Base-by-base conservation (phyloP, 768 basidiomycete genomes). In the Leucogyrophana mollusca region DNA sequence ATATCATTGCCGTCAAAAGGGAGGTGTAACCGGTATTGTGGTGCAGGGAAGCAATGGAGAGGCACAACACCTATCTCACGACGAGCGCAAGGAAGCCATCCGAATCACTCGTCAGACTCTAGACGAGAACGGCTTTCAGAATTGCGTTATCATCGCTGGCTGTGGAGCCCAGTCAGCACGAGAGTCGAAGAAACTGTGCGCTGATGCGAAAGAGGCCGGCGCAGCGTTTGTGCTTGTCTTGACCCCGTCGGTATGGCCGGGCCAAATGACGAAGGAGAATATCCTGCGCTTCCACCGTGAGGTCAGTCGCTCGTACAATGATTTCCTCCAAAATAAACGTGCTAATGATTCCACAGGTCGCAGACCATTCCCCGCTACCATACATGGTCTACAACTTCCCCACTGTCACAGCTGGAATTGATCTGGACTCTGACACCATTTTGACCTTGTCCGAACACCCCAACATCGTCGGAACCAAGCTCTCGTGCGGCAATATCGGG, bases 301-400 rank as follows among this genome's bases (percentile, higher is more conserved):
- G 58, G 85, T 81, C 52, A 46, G 69, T 54, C 17, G 25, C 21
- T 18, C 35, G 10, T 35, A n/a, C n/a, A 6, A 32, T 30, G 2
- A 10, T 13, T 14, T 8, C 22, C 25, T 39, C n/a, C 4, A 32
- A 8, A n/a, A 2, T 17, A 17, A 37, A 39, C 9, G 9, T 9
- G 7, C 30, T 27, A 25, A 44, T 9, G 17, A 16, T 53, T 50
- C 64, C 60, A 9, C 53, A 87, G 78, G 87, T 92, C 22, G 79
- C 89, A 18, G 77, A 80, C 56, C 75, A 73, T 34, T 79, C 82
- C 25, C 81, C 86, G 33, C 79, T 88, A 34, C 85, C 84, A 3
- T 78, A 76, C 7, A 79, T 90, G 78, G 78, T 93, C 40, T 93
- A 93, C 73, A 93, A 93, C 68, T 92, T 91, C 68, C 87, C 90